Conservation (phyloP, 169 alveolate species). For the Cryptosporidium viatorum region DNA sequence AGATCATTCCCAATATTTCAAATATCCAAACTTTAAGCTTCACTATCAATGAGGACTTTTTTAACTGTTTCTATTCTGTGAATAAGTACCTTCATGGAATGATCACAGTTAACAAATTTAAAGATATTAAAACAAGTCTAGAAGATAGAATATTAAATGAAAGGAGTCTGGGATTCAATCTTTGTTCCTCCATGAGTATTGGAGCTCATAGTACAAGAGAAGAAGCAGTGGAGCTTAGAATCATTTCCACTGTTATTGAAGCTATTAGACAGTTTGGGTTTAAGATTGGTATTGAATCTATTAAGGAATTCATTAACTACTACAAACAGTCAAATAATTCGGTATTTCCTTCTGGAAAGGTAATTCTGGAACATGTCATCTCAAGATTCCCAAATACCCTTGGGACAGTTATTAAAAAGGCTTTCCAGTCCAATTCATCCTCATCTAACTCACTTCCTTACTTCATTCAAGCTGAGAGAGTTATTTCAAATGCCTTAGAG, state of each 20-base stretch:
- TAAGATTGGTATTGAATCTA: not conserved
- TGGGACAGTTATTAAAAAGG: slow-evolving; percentile 14
- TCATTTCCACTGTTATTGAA: slow-evolving; percentile 55
- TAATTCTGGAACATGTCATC: slow-evolving; percentile 3
- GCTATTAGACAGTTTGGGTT: slow-evolving; percentile 63
- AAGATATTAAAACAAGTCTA: not conserved
- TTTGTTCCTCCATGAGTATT: slow-evolving; percentile 46
- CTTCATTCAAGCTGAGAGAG: slow-evolving; percentile 20
- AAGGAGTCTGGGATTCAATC: slow-evolving; percentile 22
- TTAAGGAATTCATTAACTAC: slow-evolving; percentile 16
- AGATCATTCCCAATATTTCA: slow-evolving; percentile 53
- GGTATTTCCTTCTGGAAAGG: slow-evolving; percentile 20
- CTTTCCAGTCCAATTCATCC: not conserved
- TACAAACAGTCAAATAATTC: not conserved
- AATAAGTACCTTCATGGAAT: slow-evolving; percentile 55
- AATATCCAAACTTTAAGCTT: slow-evolving; percentile 32
- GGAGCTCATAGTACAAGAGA: slow-evolving; percentile 74
- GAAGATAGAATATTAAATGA: not conserved
- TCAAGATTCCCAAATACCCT: slow-evolving; percentile 33
- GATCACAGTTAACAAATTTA: not conserved
- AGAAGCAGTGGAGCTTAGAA: slow-evolving; percentile 54
- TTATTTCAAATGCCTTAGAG: not conserved
- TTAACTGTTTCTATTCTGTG: slow-evolving; percentile 33
- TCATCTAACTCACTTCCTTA: slow-evolving; percentile 24
- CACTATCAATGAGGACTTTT: slow-evolving; percentile 30